Evolutionary conservation across 495 filamentous ascomycete genomes (phyloP), one percentile per base, ranked within the genome.

Genomic region (Patellaria atrata): DNA sequence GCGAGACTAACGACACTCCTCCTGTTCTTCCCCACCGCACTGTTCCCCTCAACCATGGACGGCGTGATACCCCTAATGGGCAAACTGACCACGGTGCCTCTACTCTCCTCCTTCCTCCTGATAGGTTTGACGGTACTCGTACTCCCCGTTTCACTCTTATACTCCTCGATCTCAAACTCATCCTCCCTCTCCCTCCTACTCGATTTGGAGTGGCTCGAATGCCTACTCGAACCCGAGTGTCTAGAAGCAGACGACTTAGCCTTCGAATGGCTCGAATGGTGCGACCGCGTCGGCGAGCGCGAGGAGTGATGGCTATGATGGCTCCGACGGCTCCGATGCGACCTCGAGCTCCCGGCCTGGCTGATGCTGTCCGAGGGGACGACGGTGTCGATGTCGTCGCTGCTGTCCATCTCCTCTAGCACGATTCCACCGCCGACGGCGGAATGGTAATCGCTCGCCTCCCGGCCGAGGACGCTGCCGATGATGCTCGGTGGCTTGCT

Each of bases 311-410:
- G 26, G 5, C 16, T 30, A 21, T 14, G 12, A 14, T 31, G 25
- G 16, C 14, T 22, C 4, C 46, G 46, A 22, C 35, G 41, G 5
- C 42, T 44, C n/a, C n/a, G n/a, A n/a, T n/a, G n/a, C n/a, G n/a
- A n/a, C n/a, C n/a, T n/a, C 12, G 35, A 42, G 12, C 34, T 43
- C 18, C 51, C 54, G 5, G 48, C 44, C 25, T 53, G 48, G 27
- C 46, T 52, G 30, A 58, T 58, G 25, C 53, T 56, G 29, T 58
- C 55, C 30, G 52, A 51, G 3, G 55, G 55, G 8, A 50, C 51
- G 2, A 58, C 48, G 1, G 53, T 56, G 21, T 44, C 41, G 10
- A 28, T 37, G 40, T 57, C 54, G 31, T 37, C 39, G 2, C 38
- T 20, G 32, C 45, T 30, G 16, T 53, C 44, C 3, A 47, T 35